phyloP scores from a whole-genome alignment of 768 basidiomycete species.

The Hypsizygus marmoreus region DNA sequence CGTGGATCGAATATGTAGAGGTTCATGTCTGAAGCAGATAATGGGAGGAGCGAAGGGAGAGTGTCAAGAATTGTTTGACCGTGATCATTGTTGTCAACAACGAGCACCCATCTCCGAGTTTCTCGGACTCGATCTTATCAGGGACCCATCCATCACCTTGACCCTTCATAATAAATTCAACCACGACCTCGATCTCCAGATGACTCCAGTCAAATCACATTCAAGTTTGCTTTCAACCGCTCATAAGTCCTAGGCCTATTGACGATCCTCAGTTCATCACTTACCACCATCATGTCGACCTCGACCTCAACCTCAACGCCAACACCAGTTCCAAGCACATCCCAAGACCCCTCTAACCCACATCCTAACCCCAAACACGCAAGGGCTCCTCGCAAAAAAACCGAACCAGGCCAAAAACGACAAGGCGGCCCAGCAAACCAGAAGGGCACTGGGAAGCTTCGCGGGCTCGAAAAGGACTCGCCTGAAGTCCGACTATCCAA shows the following conservation, averaged over 20 bases:
- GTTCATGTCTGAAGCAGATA: too few species aligned
- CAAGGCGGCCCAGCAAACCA: conserved; percentile 12
- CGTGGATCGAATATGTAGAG: too few species aligned
- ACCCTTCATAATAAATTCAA: too few species aligned
- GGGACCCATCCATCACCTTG: too few species aligned
- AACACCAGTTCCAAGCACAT: background rate
- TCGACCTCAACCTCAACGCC: background rate
- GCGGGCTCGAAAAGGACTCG: conserved; percentile 63
- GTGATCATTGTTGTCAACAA: background rate
- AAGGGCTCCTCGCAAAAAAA: conserved; percentile 9
- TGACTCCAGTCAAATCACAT: too few species aligned
- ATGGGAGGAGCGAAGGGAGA: too few species aligned
- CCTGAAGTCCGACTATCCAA: conserved; percentile 78
- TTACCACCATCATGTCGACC: too few species aligned
- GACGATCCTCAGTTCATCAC: too few species aligned
- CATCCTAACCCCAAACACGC: background rate
- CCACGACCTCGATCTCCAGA: too few species aligned
- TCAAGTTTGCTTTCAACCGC: too few species aligned
- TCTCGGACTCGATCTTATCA: too few species aligned
- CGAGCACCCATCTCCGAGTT: background rate
- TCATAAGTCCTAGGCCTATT: too few species aligned
- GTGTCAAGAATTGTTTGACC: background rate
- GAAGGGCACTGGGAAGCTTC: conserved; percentile 41
- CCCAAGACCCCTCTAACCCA: background rate
- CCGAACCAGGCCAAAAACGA: conserved; percentile 10